Percentiles rank a stretch among this genome's conserved stretches.
Conservation (phyloP, 2,329 filamentous ascomycete species). For the Phialocephala subalpina region DNA sequence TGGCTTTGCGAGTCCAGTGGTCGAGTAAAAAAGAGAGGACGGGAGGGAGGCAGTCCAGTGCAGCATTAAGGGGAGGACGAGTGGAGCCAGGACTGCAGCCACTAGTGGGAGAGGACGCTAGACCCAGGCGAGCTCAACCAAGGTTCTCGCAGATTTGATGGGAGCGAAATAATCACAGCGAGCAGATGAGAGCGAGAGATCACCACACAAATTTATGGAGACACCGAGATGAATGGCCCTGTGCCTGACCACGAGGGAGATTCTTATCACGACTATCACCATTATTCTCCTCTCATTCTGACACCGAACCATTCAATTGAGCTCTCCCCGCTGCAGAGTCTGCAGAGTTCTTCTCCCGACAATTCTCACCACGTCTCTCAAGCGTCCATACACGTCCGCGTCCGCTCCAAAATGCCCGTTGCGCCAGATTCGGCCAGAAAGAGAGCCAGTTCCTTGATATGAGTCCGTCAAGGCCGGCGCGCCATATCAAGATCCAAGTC, state of each 20-base stretch:
- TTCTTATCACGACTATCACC: not conserved
- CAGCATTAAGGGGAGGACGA: not conserved
- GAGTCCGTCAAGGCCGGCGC: slow-evolving; percentile 8
- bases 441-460: slow-evolving; percentile 10
- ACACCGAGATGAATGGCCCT: not conserved
- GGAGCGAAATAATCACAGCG: slow-evolving; percentile 3
- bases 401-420: not conserved
- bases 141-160: slow-evolving; percentile 18
- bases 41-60: not conserved
- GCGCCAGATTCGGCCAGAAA: not conserved
- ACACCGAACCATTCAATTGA: not conserved
- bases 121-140: not conserved
- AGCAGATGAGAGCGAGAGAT: not conserved
- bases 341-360: not conserved
- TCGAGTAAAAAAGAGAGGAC: slow-evolving; percentile 8
- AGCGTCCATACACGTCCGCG: not conserved
- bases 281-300: not conserved
- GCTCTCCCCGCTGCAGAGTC: not conserved
- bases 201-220: not conserved
- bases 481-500: slow-evolving; percentile 19
- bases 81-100: no score
- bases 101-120: not conserved
- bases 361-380: not conserved
- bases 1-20: slow-evolving; percentile 28
- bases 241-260: not conserved